Base-by-base conservation (phyloP, 176 grass and related monocot species). In the Phoenix dactylifera region DNA sequence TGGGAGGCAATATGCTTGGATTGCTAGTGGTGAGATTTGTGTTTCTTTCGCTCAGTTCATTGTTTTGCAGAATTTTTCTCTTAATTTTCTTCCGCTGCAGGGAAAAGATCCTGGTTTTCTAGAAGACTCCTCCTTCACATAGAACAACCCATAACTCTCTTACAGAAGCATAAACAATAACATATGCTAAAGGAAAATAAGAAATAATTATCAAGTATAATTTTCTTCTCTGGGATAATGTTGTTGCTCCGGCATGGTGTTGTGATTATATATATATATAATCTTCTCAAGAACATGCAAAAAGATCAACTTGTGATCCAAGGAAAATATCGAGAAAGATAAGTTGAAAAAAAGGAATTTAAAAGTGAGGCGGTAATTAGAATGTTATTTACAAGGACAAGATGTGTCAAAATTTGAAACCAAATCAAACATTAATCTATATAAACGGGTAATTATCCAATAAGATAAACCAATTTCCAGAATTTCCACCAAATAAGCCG, bases 231-330 rank as follows among this genome's bases (percentile, higher is more conserved):
- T 20, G 0, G 20, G 20, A 20, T 20, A 20, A 20, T 20, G 20
- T 20, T 20, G 20, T 20, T 20, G 79, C 85, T 1, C 85, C 85
- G 16, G 76, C 63, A 32, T 88, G 83, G 64, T 88, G 79, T 52
- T 88, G 85, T 50, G 83, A 57, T 30, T 20, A 20, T 20, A 20
- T 20, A 20, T 20, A 20, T 20, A 20, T 20, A 20, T 20, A 20
- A 20, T 20, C 75, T 83, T 88, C 54, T 76, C 75, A 83, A 88
- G 85, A 73, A 88, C 76, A 76, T 68, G 50, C 7, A 73, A 72
- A 54, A 88, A 88, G 79, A 88, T 88, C 85, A 49, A 88, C 85
- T 79, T 88, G 85, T 49, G 4, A 22, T 73, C 66, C 16, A 50
- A 67, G 39, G 1, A 49, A 69, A 24, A 60, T 50, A 50, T 59